phyloP scores from a whole-genome alignment of 106 monocot genomes.

The Dendrobium nobile region DNA sequence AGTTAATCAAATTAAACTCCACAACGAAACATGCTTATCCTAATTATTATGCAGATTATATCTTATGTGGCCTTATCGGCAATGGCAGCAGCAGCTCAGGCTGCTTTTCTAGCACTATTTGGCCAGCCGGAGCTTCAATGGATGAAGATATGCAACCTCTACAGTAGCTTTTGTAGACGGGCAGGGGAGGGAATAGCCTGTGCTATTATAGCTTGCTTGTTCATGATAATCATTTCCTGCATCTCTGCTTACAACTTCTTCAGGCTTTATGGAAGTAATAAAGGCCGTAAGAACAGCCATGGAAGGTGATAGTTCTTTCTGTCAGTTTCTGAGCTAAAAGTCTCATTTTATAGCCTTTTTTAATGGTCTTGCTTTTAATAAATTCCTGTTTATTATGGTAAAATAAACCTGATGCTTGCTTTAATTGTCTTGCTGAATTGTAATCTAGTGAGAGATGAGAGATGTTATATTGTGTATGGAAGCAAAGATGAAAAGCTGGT shows the following conservation, averaged over 20 bases:
- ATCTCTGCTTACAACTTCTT: conserved; percentile 88
- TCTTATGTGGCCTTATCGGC: conserved; percentile 58
- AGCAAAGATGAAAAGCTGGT: too few relatives aligned
- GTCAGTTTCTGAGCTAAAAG: neutral
- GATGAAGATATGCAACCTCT: conserved; percentile 78
- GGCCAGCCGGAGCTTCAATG: conserved; percentile 71
- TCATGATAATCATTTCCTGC: conserved; percentile 60
- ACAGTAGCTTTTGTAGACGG: conserved; percentile 59
- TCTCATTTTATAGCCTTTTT: neutral
- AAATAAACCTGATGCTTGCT: neutral
- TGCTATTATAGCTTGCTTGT: conserved; percentile 44
- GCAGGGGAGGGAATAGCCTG: conserved; percentile 48
- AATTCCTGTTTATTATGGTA: neutral
- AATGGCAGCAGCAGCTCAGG: conserved; percentile 50
- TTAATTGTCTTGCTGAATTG: neutral
- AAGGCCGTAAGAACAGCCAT: neutral
- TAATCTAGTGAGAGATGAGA: too few relatives aligned
- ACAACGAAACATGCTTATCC: too few relatives aligned
- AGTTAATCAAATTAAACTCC: too few relatives aligned
- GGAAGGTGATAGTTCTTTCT: conserved; percentile 17
- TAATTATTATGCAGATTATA: conserved; percentile 34
- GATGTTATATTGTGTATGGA: too few relatives aligned
- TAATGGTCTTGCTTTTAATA: neutral
- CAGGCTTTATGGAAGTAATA: conserved; percentile 53
- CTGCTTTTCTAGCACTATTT: conserved; percentile 39